phyloP scores from a whole-genome alignment of 2,329 filamentous ascomycete species.

The Xylogone sp. region DNA sequence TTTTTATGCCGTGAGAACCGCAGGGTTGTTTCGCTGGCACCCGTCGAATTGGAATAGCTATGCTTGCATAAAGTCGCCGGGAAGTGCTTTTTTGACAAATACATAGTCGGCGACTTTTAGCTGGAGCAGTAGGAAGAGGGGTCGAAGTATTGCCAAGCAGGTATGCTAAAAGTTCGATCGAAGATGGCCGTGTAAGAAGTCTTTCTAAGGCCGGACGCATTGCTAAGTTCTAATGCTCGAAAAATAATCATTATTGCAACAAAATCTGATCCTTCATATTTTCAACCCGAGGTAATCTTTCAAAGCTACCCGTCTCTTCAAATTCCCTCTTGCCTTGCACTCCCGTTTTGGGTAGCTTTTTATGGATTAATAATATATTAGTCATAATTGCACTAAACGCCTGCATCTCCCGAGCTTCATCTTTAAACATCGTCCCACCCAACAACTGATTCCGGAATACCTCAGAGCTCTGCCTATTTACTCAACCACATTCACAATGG shows the following conservation, averaged over 20 bases:
- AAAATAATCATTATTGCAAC: slow-evolving; percentile 19
- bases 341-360: neutral
- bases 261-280: neutral
- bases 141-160: slow-evolving; percentile 10
- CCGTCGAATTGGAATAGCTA: neutral
- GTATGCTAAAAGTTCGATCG: slow-evolving; percentile 20
- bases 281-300: neutral
- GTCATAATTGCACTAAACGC: slow-evolving; percentile 2
- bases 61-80: neutral
- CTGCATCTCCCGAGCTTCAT: slow-evolving; percentile 14
- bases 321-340: neutral
- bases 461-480: slow-evolving; percentile 1
- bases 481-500: slow-evolving; percentile 22
- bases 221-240: slow-evolving; percentile 5
- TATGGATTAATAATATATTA: neutral
- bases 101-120: neutral
- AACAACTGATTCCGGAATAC: neutral
- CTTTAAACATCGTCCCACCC: slow-evolving; percentile 15
- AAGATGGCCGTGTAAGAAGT: slow-evolving; percentile 24
- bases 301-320: neutral
- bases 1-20: neutral
- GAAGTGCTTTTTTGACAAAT: neutral
- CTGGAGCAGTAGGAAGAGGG: neutral
- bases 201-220: slow-evolving; percentile 26
- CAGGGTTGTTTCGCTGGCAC: neutral